These are phyloP conservation scores for Fusarium mexicanum DNA, from an alignment of 2,329 filamentous ascomycete species.

Conservation along the genomic window DNA sequence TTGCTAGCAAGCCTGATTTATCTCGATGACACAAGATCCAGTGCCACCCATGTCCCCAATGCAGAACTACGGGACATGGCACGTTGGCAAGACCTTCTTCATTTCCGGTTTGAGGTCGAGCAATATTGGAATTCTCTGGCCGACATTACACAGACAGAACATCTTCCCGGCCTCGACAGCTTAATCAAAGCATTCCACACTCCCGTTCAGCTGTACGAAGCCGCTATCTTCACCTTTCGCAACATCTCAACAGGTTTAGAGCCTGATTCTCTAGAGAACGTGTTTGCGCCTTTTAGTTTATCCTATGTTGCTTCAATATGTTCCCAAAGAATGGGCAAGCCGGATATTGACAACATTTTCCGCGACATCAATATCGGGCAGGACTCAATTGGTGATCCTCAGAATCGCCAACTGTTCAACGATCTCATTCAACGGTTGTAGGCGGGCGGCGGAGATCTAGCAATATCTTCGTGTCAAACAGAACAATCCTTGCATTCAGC, in stretches of 20 bases:
- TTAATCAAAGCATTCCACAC: background rate
- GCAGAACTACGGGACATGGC: background rate
- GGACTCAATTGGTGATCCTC: background rate
- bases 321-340: fast-evolving
- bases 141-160: fast-evolving
- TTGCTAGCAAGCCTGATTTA: background rate
- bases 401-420: background rate
- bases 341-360: background rate
- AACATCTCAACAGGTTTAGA: background rate
- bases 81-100: fast-evolving
- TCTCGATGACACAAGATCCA: background rate
- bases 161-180: fast-evolving
- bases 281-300: background rate
- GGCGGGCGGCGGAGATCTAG: background rate
- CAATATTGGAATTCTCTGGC: fast-evolving
- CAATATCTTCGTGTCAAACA: background rate
- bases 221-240: background rate
- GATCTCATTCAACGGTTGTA: background rate
- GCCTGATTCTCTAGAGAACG: fast-evolving
- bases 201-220: background rate
- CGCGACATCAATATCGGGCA: background rate
- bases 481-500: fast-evolving
- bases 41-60: background rate
- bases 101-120: background rate
- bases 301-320: background rate